Evolutionary conservation across 2,329 filamentous ascomycete genomes (phyloP), one percentile per base, ranked within the genome.

Genomic region (Botrytis pseudocinerea): DNA sequence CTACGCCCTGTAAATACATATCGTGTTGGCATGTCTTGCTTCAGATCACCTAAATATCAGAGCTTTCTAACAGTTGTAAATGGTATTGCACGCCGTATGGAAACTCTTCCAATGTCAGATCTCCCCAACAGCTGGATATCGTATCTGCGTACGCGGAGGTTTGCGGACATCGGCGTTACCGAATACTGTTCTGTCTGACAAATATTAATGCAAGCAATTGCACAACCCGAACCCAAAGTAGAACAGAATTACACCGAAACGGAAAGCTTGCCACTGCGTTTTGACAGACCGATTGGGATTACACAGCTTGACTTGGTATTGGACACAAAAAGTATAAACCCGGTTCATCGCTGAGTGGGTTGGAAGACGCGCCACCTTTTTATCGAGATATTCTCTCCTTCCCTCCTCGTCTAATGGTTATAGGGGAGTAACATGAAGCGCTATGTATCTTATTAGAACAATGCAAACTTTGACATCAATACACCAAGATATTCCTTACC

Each of bases 131-230:
- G 5, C 25, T 40, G 14, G 59, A 62, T 18, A 66, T 40, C 8
- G 46, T 38, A 28, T 40, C 25, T 46, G 6, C 44, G 32, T 10
- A 25, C 32, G 14, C 38, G 18, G 25, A 63, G 32, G 1, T 28
- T 9, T 66, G 25, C 48, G 35, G 35, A 57, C 35, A 54, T 68
- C 65, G 48, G 48, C 65, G 35, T 68, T 68, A 32, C 65, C 65
- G 35, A 57, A 20, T 16, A 7, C 12, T 62, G 16, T 42, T 62
- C 59, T 61, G 59, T 20, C 7, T n/a, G 38, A 44, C n/a, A 28
- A 57, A 32, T 32, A 7, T 62, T 18, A 16, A 62, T 42, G 25
- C 4, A 9, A 12, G 42, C 46, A 48, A 25, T 46, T 8, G 32
- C 22, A 20, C 46, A 38, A 28, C 25, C 64, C 22, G 32, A 54